Evolutionary conservation across 768 basidiomycete species (phyloP), one percentile per base, ranked within the genome.

Genomic region (Candolleomyces eurysporus): DNA sequence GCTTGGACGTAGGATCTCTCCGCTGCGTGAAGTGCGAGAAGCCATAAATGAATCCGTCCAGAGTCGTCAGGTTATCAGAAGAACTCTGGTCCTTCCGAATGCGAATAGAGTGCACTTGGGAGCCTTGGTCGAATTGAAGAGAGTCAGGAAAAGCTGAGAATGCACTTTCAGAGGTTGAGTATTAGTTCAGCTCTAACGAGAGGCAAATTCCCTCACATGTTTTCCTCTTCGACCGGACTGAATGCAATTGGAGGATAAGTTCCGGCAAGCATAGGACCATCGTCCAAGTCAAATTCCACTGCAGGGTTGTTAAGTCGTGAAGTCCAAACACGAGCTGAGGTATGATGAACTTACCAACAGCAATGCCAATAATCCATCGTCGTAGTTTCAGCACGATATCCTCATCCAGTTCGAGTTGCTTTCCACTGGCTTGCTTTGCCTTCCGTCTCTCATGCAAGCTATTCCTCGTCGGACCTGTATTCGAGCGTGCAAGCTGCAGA

Each of bases 121-220:
- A 86, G 6, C 94, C 94, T 69, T 96, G 88, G 50, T 91, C 87
- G 60, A 93, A 93, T 59, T 92, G 87, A 1, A 87, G 75, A 0
- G 94, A 94, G 69, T 98, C 95, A 0, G 95, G 95, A 68, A 98
- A 94, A 0, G 93, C 87, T 7, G 91, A 92, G 72, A 98, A 98
- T 2, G 94, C 92, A 59, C 95, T 97, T 64, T 53, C 3, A 11
- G 8, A 36, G 56, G 19, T 49, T 26, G 30, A 22, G 9, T 13
- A 36, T 65, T 16, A 57, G 56, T n/a, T 63, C 52, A 42, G 31
- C 43, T 3, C 57, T 31, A 32, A 49, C n/a, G 30, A 40, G 21
- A 22, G 39, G 8, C 32, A 64, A 26, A 17, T 6, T n/a, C 76
- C 36, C 88, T 66, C 58, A 96, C 94, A 97, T 87, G 67, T 94